These are phyloP conservation scores for Toxicodendron radicans DNA, from an alignment of 345 rosid genomes.

Conservation along the genomic window DNA sequence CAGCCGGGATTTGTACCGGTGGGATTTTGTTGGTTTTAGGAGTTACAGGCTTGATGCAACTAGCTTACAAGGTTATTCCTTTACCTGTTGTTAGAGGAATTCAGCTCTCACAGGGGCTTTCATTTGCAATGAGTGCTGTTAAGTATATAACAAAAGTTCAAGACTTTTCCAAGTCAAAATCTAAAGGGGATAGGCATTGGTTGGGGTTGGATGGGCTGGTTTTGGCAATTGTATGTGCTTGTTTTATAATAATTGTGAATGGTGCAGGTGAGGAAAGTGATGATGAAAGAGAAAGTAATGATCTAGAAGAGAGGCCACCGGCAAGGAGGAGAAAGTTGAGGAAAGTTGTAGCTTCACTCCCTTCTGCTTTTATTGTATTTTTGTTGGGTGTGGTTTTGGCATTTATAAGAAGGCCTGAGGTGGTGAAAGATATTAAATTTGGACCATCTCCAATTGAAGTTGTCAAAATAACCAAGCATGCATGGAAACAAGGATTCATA, in stretches of 20 bases:
- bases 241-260: constrained; percentile 55
- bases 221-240: constrained; percentile 61
- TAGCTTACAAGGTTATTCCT: constrained; percentile 62
- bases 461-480: constrained; percentile 46
- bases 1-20: constrained; percentile 72
- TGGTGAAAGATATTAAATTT: constrained; percentile 43
- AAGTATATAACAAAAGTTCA: constrained; percentile 66
- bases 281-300: constrained; percentile 20
- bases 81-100: constrained; percentile 77
- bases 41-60: constrained; percentile 72
- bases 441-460: constrained; percentile 60
- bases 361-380: constrained; percentile 78
- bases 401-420: constrained; percentile 52
- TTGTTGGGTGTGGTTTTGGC: constrained; percentile 64
- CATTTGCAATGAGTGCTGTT: constrained; percentile 77
- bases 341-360: constrained; percentile 42
- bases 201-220: constrained; percentile 78
- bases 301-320: constrained; percentile 27
- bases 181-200: constrained; percentile 59
- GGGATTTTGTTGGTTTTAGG: constrained; percentile 64
- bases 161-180: constrained; percentile 62
- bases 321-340: constrained; percentile 35
- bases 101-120: constrained; percentile 78
- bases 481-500: constrained; percentile 77
- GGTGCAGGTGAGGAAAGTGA: constrained; percentile 56